These are phyloP conservation scores for Alternaria gansuensis DNA, from an alignment of 2,329 filamentous ascomycete species.

Conservation along the genomic window DNA sequence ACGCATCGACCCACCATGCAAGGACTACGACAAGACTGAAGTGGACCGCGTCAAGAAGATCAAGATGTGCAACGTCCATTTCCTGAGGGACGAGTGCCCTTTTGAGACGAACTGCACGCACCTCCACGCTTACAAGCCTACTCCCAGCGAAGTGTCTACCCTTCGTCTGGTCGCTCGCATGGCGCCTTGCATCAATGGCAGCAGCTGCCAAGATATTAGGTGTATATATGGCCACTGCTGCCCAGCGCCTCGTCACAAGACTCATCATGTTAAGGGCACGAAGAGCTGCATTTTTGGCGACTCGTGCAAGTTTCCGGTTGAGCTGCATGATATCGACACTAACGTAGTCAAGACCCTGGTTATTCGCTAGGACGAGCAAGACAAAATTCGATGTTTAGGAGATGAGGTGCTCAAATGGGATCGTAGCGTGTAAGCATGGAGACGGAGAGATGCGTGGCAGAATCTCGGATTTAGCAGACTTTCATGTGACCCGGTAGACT, in stretches of 20 bases:
- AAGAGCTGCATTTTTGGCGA: constrained; percentile 67
- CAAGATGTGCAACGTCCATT: constrained; percentile 70
- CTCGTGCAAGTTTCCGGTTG: constrained; percentile 65
- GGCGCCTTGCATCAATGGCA: constrained; percentile 68
- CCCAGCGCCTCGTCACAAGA: constrained; percentile 57
- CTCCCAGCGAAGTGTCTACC: constrained; percentile 62
- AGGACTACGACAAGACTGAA: constrained; percentile 63
- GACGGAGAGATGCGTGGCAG: background rate
- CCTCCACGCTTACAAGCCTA: constrained; percentile 63
- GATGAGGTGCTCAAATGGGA: background rate
- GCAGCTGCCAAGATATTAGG: constrained; percentile 65
- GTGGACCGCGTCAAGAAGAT: constrained; percentile 68
- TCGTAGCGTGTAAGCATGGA: background rate
- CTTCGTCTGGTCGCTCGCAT: constrained; percentile 68
- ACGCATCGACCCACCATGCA: constrained; percentile 64
- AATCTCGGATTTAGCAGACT: background rate
- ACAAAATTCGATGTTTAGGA: background rate
- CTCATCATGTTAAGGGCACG: constrained; percentile 57
- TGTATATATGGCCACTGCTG: constrained; percentile 73
- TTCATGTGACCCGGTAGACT: background rate
- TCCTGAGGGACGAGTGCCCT: constrained; percentile 66
- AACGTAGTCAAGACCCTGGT: constrained; percentile 63
- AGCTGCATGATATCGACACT: constrained; percentile 67
- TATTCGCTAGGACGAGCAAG: constrained; percentile 32
- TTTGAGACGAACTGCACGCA: constrained; percentile 65